A percentile compares a stretch with the other conserved stretches of the same genome.
These are phyloP conservation scores for Dryas alaskensis DNA, from an alignment of 306 rosid species.

Conservation along the genomic window DNA sequence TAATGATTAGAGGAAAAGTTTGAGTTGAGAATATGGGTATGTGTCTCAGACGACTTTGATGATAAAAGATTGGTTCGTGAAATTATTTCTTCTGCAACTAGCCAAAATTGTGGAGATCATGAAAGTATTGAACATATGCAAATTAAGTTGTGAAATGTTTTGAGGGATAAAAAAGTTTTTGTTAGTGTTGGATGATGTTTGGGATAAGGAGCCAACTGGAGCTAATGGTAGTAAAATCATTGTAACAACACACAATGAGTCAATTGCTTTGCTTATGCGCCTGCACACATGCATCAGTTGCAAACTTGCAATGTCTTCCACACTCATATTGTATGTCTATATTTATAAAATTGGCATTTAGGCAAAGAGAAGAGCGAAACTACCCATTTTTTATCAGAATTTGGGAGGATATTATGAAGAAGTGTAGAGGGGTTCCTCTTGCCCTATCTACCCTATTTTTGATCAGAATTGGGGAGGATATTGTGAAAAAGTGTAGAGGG, in stretches of 20 bases:
- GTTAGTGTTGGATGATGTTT: slow-evolving; percentile 25
- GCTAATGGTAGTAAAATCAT: not conserved
- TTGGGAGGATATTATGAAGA: slow-evolving; percentile 17
- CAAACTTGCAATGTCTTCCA: not conserved
- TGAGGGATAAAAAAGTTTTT: not conserved
- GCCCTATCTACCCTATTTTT: not conserved
- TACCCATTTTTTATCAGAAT: not conserved
- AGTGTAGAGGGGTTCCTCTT: slow-evolving; percentile 22
- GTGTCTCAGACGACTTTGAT: slow-evolving; percentile 16
- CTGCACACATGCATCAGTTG: not conserved
- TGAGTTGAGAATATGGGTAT: slow-evolving; percentile 24
- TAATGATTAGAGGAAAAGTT: not conserved
- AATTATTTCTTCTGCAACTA: not conserved
- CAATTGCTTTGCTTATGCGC: not conserved
- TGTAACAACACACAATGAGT: slow-evolving; percentile 5
- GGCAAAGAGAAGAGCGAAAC: not conserved
- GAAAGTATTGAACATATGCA: not conserved
- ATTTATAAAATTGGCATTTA: not conserved
- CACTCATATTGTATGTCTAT: not conserved
- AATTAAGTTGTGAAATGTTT: not conserved
- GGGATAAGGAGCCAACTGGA: not conserved
- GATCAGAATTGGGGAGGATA: slow-evolving; percentile 11
- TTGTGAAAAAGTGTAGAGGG: slow-evolving; percentile 20
- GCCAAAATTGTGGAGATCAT: not conserved
- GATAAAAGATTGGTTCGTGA: not conserved